Evolutionary conservation across 768 basidiomycete species (phyloP), one percentile per base, ranked within the genome.

Genomic region (Paxillus ammoniavirescens): DNA sequence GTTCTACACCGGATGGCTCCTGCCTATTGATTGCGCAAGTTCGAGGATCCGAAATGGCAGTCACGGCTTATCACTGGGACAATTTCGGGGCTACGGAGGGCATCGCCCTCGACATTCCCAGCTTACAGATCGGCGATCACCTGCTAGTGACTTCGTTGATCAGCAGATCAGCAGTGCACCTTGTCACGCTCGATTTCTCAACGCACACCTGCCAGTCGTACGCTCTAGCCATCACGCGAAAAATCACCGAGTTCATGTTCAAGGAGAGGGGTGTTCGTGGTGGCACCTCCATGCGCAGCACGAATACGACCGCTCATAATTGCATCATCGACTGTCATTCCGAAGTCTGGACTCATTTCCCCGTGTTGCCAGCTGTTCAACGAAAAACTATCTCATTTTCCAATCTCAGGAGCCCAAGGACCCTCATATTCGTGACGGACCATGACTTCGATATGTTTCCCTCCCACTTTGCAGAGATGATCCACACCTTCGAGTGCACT

Each of bases 291-390:
- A n/a, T n/a, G n/a, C n/a, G n/a, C n/a, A n/a, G n/a, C n/a, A n/a
- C n/a, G 17, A 50, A 43, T n/a, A 21, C 48, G 5, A 73, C 73
- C 2, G 58, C 64, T 7, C 75, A 83, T 54, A 86, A 83, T 49
- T 76, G 69, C 43, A 66, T 85, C 10, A 66, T 84, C 15, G 79
- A 82, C 56, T 83, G 81, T 49, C 75, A 81, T 48, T 64, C 74
- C 0, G 81, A 82, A 13, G 78, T 82, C 18, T 84, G 83, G 83
- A 80, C 75, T 5, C 77, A 82, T 8, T 84, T 82, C 60, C 83
- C 83, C 0, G 82, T 84, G 4, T 56, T 80, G 2, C 71, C 82
- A 2, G 81, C 82, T 0, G 72, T 84, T n/a, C 72, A 73, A 36
- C 73, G 79, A 8, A 71, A 75, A 31, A 78, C 77, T 0, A 70